Evolutionary conservation across 345 rosid species (phyloP), one percentile per base, ranked within the genome.

Genomic region (Draba incana): DNA sequence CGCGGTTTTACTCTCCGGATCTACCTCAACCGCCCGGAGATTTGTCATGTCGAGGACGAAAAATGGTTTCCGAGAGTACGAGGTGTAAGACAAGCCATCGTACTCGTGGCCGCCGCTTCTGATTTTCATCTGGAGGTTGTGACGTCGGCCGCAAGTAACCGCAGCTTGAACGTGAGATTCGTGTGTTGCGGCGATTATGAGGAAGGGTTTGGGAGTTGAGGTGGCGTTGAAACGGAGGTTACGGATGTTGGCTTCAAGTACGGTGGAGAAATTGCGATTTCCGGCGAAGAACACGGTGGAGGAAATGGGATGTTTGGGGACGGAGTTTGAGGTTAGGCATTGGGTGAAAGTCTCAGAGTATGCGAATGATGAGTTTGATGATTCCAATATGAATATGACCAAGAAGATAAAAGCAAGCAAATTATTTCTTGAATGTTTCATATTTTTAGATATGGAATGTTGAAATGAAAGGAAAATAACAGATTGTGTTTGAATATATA

Each of bases 91-190:
- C 33, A 81, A 31, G 8, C 97, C 97, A 46, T 90, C 97, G 48
- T 69, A 88, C 69, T 88, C 90, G 65, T 90, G 97, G 52, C 98
- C 98, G 0, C 96, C 98, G n/a, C 98, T 89, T 35, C 96, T 83
- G 39, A 77, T 79, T 52, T 77, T 82, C 61, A 92, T 57, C 30
- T 81, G 87, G 10, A 80, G 53, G 37, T 76, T 76, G 41, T 69
- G 73, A 5, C 58, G 33, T 16, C 66, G 58, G 51, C 85, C 69
- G 45, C 96, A 89, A 69, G 76, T 15, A 20, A 89, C 77, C 1
- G 88, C 72, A 3, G 91, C 84, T 66, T 85, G 95, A 9, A 87
- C 81, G 54, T 88, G 98, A 5, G 87, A 76, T 16, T 70, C 77
- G 9, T 81, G 78, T 8, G 64, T 31, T 2, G 97, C 85, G 0